These are phyloP conservation scores for Pythium periplocum DNA, from an alignment of 352 stramenopile genomes.

Conservation along the genomic window DNA sequence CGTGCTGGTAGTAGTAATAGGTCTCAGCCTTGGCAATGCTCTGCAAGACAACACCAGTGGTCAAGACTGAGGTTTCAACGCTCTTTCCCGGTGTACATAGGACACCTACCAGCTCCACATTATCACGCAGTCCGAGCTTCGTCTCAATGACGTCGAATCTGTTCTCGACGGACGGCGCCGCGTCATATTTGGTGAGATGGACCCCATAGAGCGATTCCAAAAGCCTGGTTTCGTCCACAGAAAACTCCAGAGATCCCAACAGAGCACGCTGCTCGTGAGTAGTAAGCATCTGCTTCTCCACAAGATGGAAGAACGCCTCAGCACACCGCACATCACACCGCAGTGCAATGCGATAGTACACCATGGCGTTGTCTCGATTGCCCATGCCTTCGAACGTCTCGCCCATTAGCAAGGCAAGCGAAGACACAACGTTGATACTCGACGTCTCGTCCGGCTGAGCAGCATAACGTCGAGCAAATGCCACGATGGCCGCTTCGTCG, in stretches of 20 bases:
- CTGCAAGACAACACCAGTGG: conserved; percentile 20
- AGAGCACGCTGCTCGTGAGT: conserved; percentile 58
- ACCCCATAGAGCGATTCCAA: conserved; percentile 61
- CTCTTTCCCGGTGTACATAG: not conserved
- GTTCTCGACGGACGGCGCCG: conserved; percentile 34
- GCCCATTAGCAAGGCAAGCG: conserved; percentile 74
- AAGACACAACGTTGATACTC: conserved; percentile 71
- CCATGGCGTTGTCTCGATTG: conserved; percentile 71
- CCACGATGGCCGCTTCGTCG: conserved; percentile 46
- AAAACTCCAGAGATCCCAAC: conserved; percentile 68
- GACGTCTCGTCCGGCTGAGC: conserved; percentile 8
- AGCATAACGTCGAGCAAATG: conserved; percentile 35
- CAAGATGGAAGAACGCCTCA: conserved; percentile 77
- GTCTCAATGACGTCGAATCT: conserved; percentile 65
- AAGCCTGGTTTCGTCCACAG: conserved; percentile 45
- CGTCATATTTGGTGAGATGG: conserved; percentile 76
- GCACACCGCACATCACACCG: conserved; percentile 76
- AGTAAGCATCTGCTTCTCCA: conserved; percentile 85
- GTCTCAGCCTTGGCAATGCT: conserved; percentile 71
- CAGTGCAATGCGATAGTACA: conserved; percentile 74
- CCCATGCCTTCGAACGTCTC: conserved; percentile 80
- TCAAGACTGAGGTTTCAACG: too few relatives aligned
- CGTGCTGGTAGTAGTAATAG: conserved; percentile 79
- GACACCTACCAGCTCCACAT: conserved; percentile 57
- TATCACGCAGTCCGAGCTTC: conserved; percentile 43